phyloP scores from a whole-genome alignment of 2,329 filamentous ascomycete genomes.

The Arthroderma sp. region DNA sequence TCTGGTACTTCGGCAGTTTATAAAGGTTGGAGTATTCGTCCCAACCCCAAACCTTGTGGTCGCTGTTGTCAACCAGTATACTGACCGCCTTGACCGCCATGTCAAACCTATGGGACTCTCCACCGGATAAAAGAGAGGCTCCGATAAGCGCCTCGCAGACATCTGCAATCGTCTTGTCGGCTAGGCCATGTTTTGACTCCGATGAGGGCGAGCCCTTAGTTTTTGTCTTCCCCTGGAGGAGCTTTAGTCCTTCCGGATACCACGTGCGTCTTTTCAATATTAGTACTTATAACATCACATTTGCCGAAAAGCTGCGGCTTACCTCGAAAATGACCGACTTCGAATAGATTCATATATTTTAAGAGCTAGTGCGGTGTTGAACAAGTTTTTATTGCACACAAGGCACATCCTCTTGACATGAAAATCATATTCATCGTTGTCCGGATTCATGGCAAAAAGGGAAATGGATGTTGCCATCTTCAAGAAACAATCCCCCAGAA shows the following conservation, averaged over 20 bases:
- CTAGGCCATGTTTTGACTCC: conserved; percentile 49
- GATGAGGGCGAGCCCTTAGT: conserved; percentile 28
- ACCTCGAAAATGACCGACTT: conserved; percentile 66
- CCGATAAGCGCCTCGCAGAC: conserved; percentile 92
- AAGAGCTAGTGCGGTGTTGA: conserved; percentile 57
- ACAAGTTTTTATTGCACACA: conserved; percentile 82
- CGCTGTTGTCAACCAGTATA: conserved; percentile 50
- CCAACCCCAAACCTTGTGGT: conserved; percentile 58
- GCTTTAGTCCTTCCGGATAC: conserved; percentile 70
- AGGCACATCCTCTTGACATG: conserved; percentile 85
- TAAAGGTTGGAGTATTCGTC: conserved; percentile 61
- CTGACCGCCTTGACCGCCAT: conserved; percentile 47
- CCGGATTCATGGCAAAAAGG: conserved; percentile 61
- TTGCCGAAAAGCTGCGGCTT: conserved; percentile 6
- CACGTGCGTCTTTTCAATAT: conserved; percentile 49
- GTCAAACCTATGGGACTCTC: conserved; percentile 40
- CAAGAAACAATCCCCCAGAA: conserved; percentile 82
- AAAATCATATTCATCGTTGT: conserved; percentile 70
- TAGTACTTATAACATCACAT: background rate
- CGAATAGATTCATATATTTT: conserved; percentile 63
- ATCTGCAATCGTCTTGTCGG: conserved; percentile 84
- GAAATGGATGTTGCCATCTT: conserved; percentile 93
- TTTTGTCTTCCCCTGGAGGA: conserved; percentile 58
- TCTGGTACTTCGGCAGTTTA: conserved; percentile 57
- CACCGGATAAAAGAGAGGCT: conserved; percentile 53